Conservation (phyloP, 164 flowering plant genomes). For the Stephania yunnanensis region DNA sequence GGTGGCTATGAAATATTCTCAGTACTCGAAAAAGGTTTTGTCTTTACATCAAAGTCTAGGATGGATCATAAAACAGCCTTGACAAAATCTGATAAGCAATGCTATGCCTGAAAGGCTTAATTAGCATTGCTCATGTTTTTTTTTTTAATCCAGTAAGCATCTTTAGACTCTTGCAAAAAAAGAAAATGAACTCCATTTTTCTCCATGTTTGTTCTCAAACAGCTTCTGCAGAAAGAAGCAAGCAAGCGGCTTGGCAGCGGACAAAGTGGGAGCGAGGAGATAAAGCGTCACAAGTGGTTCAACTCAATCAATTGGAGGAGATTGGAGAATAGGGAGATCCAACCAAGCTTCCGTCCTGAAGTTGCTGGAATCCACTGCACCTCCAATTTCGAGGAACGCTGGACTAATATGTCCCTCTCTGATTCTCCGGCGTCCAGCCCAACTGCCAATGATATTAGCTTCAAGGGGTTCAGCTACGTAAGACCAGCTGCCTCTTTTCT, state of each 20-base stretch:
- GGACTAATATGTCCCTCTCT: constrained; percentile 67
- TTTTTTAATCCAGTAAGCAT: neutral
- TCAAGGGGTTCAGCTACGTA: constrained; percentile 62
- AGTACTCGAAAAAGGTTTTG: neutral
- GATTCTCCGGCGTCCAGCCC: constrained; percentile 86
- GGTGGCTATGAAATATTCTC: neutral
- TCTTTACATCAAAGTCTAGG: too few species aligned
- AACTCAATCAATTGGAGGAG: constrained; percentile 85
- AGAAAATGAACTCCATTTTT: neutral
- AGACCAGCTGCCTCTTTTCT: constrained; percentile 53
- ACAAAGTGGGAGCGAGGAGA: constrained; percentile 57
- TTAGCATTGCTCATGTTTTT: neutral
- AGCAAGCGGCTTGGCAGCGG: constrained; percentile 79
- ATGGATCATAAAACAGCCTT: neutral
- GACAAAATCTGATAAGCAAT: neutral
- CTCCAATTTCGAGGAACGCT: constrained; percentile 75
- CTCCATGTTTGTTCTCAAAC: constrained; percentile 2
- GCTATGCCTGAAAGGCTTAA: neutral
- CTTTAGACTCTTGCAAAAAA: neutral
- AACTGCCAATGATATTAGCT: constrained; percentile 37
- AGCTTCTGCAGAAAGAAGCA: constrained; percentile 79
- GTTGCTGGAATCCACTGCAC: constrained; percentile 71
- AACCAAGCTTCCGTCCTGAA: constrained; percentile 76
- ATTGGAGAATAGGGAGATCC: constrained; percentile 56
- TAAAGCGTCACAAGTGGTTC: constrained; percentile 84